Evolutionary conservation across 2,329 filamentous ascomycete genomes (phyloP), one percentile per base, ranked within the genome.

Genomic region (Mariannaea elegans): DNA sequence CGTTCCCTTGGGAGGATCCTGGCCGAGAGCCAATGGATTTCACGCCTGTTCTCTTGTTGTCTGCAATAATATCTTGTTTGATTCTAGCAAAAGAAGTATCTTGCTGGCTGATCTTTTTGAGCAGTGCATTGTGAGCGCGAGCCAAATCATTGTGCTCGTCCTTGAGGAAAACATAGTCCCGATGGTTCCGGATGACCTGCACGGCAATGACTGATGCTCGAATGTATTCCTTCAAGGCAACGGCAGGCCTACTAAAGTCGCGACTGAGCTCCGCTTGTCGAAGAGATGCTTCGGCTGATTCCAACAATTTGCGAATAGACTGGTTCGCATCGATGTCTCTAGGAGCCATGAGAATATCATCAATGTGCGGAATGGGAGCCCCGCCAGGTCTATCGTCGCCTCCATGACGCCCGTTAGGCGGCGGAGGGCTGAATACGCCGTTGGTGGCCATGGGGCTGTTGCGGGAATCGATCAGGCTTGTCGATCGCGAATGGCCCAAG

Each of bases 221-320:
- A 58, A 98, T 84, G 72, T 94, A 98, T 62, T 97, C 91, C 65
- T 90, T 86, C 55, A 97, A 90, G 3, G 94, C 94, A 34, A 87
- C 76, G 71, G 95, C 93, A 4, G 88, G 86, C 32, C 87, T 82
- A 23, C 85, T 80, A 76, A 91, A 90, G 61, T 85, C 84, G 59
- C 88, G 81, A 56, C 83, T 80, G 51, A 84, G 85, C 63, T 87
- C 84, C 34, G 91, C 89, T 67, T 86, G 82, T 61, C 82, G 81
- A 59, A 88, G 79, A 45, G 81, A 80, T 19, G 73, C 71, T 68
- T 89, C 82, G 51, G 82, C 85, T 39, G 76, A 72, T 42, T 83
- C 80, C 13, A 90, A 75, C 34, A 88, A 72, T 64, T 78, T 84
- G 56, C 81, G 82, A 61, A 87, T 78, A 14, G 84, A 83, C 58